Evolutionary conservation across 306 rosid species (phyloP).

Genomic region (Ormosia semicastrata): DNA sequence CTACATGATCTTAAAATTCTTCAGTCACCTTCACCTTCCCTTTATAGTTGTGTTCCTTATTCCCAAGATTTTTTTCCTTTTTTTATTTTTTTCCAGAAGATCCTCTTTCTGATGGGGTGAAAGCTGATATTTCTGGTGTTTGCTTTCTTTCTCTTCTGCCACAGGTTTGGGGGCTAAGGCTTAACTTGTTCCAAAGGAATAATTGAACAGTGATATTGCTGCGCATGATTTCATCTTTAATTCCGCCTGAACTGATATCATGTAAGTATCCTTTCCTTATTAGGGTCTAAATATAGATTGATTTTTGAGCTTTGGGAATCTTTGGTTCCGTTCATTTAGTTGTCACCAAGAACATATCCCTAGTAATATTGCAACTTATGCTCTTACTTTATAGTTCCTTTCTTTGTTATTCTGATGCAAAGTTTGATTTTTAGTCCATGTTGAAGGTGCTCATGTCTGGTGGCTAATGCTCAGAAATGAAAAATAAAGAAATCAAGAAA

Average conservation of each 20-base stretch:
- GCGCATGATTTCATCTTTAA: slow-evolving; percentile 24
- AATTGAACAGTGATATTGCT: background rate
- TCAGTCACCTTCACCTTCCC: too few relatives aligned
- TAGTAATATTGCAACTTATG: too few relatives aligned
- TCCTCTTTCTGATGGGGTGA: too few relatives aligned
- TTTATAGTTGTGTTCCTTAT: too few relatives aligned
- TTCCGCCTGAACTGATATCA: background rate
- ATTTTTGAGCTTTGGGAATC: background rate
- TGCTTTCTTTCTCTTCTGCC: background rate
- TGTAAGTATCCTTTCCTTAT: background rate
- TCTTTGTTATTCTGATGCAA: too few relatives aligned
- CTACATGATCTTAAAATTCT: too few relatives aligned
- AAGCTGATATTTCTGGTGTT: background rate
- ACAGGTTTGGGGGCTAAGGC: too few relatives aligned
- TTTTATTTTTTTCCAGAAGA: too few relatives aligned
- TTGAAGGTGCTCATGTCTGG: too few relatives aligned
- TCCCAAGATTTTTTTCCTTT: too few relatives aligned
- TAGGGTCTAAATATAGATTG: background rate
- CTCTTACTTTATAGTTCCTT: too few relatives aligned
- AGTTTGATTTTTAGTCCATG: too few relatives aligned
- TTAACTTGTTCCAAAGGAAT: background rate
- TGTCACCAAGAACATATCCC: background rate
- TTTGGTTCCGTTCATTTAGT: background rate
- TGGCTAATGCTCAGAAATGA: background rate
- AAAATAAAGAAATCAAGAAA: background rate